Evolutionary conservation across 805 yeast genomes (phyloP), one percentile per base, ranked within the genome.

Genomic region (Millerago galiae): DNA sequence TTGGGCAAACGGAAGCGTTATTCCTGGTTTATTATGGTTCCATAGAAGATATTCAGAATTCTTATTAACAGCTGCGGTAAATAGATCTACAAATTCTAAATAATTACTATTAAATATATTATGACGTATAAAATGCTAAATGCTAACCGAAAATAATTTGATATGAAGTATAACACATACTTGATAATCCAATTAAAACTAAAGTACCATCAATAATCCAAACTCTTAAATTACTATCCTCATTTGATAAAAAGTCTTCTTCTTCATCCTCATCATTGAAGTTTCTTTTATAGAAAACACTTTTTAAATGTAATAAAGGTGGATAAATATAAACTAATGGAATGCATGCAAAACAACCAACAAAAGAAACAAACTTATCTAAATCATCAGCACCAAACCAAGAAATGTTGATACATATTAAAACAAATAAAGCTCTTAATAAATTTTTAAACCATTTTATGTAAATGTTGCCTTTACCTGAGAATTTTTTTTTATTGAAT

Each of bases 241-340:
- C 62, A 12, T 69, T 52, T 21, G 24, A 21, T 21, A 7, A 21
- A 21, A 21, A 26, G 6, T 15, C 41, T 8, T 25, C 32, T 11
- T 28, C 36, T 14, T 13, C 37, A 25, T 28, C 16, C 25, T 26
- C 36, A 21, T 24, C 30, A 13, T 18, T 9, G 17, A 5, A n/a
- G 14, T 18, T 33, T 29, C 5, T 29, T 18, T 26, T 28, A 21
- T 16, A 29, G 29, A 44, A 32, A 28, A 53, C 42, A 35, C 78
- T 66, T 54, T 67, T 72, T 42, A 77, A 67, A 54, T 85, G 93
- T 41, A 85, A 64, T 70, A 85, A 69, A 14, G 95, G 93, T 8
- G 95, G 93, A 54, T 84, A 83, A 78, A 85, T 80, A 64, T 85
- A 85, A 5, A 85, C 93, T 65, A 85, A 71, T 2, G 95, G 95